Evolutionary conservation across 495 filamentous ascomycete genomes (phyloP), one percentile per base, ranked within the genome.

Genomic region (Neurospora sp.): DNA sequence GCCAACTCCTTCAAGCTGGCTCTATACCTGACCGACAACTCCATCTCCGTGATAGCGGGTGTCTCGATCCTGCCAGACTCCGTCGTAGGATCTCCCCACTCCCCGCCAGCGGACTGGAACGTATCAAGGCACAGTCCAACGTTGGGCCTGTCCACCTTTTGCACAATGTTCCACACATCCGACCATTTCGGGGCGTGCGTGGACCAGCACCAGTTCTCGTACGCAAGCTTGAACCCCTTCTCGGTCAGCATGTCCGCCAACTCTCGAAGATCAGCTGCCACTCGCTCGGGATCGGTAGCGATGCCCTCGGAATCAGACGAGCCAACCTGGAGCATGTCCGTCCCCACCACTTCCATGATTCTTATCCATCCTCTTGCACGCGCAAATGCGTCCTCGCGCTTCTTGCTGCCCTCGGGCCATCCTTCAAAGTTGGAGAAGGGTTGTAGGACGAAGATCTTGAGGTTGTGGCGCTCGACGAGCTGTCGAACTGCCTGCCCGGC

Each of bases 151-250:
- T 91, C 82, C 4, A 89, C 89, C 12, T 81, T 84, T 65, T 85
- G 74, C 6, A 92, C 88, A 35, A 94, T 90, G 1, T 88, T 82
- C 88, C 89, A 93, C 14, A 90, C 89, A 37, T 88, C 84, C 71
- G 83, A 85, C 92, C 92, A 95, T 8, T 79, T 84, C 6, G 89
- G 89, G 0, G 91, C 91, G 39, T 89, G 87, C 0, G 91, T 90
- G 1, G 90, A 89, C 93, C 92, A 95, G 81, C 91, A 93, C 91
- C 92, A 94, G 74, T 94, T 94, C 79, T 95, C 92, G 73, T 94
- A 95, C 1, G 91, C 92, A 12, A 95, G 79, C 9, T 88, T 83
- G 74, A 88, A 87, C 0, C 84, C 82, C 35, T 86, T 82, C 31
- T 81, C 75, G 4, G 87, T 85, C 3, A 92, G 86, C 72, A 93